A percentile compares a stretch with the other conserved stretches of the same genome.
Conservation (phyloP, 164 flowering plant genomes). For the Houttuynia cordata region DNA sequence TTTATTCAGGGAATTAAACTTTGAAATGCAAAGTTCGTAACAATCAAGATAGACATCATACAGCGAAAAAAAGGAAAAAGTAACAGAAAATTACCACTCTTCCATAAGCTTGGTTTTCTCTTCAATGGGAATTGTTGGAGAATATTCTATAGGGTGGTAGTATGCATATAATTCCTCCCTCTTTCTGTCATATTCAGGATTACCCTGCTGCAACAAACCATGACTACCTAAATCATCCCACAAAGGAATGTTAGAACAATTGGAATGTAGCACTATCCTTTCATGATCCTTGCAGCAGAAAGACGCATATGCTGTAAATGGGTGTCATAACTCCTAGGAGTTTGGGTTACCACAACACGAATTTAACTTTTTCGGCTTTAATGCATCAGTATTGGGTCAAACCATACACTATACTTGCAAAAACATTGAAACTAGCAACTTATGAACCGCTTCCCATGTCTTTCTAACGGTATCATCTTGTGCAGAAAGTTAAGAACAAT, state of each 20-base stretch:
- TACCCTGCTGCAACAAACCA: constrained; percentile 71
- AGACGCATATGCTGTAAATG: too few species aligned
- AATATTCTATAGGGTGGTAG: constrained; percentile 83
- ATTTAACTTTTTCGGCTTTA: too few species aligned
- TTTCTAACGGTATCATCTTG: too few species aligned
- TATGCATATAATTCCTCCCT: constrained; percentile 57
- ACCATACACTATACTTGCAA: too few species aligned
- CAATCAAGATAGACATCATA: not conserved
- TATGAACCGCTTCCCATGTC: too few species aligned
- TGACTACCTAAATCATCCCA: constrained; percentile 56
- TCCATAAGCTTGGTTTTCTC: constrained; percentile 95
- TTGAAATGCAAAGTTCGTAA: not conserved
- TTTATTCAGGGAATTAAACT: not conserved
- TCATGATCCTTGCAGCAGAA: too few species aligned
- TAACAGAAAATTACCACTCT: constrained; percentile 47
- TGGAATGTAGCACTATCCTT: too few species aligned
- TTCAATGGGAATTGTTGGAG: constrained; percentile 62
- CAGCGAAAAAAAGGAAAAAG: not conserved
- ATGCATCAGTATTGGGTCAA: too few species aligned
- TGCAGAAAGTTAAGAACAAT: too few species aligned
- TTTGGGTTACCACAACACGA: too few species aligned
- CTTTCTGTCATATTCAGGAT: constrained; percentile 73
- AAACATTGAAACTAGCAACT: too few species aligned
- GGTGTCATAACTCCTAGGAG: too few species aligned
- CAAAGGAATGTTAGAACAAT: not conserved